Conservation (phyloP, 2,329 filamentous ascomycete genomes). For the Colletotrichum liriopes region DNA sequence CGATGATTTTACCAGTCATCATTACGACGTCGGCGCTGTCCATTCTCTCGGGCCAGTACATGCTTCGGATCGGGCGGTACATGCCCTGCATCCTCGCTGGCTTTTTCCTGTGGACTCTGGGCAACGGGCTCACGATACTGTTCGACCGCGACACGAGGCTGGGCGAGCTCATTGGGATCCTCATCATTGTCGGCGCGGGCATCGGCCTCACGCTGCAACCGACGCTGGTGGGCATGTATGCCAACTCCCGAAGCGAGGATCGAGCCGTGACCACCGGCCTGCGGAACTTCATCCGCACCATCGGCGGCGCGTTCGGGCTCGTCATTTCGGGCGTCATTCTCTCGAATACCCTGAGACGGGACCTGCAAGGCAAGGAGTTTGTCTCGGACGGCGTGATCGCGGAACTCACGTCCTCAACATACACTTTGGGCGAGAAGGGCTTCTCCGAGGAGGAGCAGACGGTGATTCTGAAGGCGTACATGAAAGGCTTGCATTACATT, state of each 20-base stretch:
- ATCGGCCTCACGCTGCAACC: slow-evolving; percentile 56
- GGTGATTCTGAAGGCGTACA: slow-evolving; percentile 48
- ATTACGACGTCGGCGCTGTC: slow-evolving; percentile 49
- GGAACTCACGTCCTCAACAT: slow-evolving; percentile 48
- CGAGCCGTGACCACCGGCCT: slow-evolving; percentile 56
- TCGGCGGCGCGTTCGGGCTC: slow-evolving; percentile 56
- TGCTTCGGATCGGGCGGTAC: slow-evolving; percentile 50
- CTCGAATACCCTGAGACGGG: slow-evolving; percentile 47
- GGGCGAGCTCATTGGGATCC: slow-evolving; percentile 49
- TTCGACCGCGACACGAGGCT: slow-evolving; percentile 47
- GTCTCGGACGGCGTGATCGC: slow-evolving; percentile 42
- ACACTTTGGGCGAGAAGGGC: slow-evolving; percentile 44
- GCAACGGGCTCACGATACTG: slow-evolving; percentile 51
- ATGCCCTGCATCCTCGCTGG: slow-evolving; percentile 51
- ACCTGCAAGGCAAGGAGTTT: slow-evolving; percentile 40
- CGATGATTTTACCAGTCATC: slow-evolving; percentile 50
- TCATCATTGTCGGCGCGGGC: slow-evolving; percentile 54
- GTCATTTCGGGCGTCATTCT: slow-evolving; percentile 51
- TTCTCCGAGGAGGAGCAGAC: slow-evolving; percentile 42
- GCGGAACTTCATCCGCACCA: slow-evolving; percentile 56
- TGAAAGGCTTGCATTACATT: slow-evolving; percentile 50
- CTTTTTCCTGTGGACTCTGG: slow-evolving; percentile 55
- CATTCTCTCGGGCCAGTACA: slow-evolving; percentile 51
- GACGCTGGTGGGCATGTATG: slow-evolving; percentile 55
- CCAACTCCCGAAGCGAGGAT: slow-evolving; percentile 53